Evolutionary conservation across 257 asterid species (phyloP).

Genomic region (Plantago elongata): DNA sequence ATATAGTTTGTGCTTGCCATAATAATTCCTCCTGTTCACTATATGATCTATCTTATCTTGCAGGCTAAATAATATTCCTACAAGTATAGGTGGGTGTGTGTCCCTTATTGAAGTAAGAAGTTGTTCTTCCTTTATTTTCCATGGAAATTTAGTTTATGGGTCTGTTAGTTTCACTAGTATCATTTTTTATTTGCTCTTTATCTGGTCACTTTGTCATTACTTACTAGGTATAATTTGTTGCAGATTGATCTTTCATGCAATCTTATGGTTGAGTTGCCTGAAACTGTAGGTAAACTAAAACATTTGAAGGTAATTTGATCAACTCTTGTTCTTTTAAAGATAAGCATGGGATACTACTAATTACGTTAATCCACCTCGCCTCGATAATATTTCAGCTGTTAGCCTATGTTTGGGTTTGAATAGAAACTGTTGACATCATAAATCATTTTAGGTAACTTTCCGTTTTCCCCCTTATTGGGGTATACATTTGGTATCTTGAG

Average conservation of each 20-base stretch:
- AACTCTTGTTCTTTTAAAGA: not conserved
- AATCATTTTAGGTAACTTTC: too few species aligned
- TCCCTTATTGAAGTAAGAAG: constrained; percentile 74
- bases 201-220: constrained; percentile 11
- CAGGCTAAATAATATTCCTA: constrained; percentile 67
- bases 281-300: constrained; percentile 46
- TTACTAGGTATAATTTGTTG: constrained; percentile 27
- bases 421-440: too few species aligned
- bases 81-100: constrained; percentile 56
- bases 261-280: constrained; percentile 74
- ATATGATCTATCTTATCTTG: constrained; percentile 24
- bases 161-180: constrained; percentile 9
- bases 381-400: too few species aligned
- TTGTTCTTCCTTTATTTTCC: constrained; percentile 5
- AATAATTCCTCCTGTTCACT: constrained; percentile 6
- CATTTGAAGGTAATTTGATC: constrained; percentile 55
- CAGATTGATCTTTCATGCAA: constrained; percentile 85
- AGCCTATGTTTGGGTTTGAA: too few species aligned
- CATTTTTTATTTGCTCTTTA: constrained; percentile 3
- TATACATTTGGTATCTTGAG: too few species aligned
- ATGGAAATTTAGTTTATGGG: constrained; percentile 4
- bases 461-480: too few species aligned
- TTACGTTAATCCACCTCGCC: too few species aligned
- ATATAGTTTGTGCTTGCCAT: not conserved
- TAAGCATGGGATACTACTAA: too few species aligned